phyloP scores from a whole-genome alignment of 202 grass and related monocot genomes.

The Bolboschoenoplectus hybrid region DNA sequence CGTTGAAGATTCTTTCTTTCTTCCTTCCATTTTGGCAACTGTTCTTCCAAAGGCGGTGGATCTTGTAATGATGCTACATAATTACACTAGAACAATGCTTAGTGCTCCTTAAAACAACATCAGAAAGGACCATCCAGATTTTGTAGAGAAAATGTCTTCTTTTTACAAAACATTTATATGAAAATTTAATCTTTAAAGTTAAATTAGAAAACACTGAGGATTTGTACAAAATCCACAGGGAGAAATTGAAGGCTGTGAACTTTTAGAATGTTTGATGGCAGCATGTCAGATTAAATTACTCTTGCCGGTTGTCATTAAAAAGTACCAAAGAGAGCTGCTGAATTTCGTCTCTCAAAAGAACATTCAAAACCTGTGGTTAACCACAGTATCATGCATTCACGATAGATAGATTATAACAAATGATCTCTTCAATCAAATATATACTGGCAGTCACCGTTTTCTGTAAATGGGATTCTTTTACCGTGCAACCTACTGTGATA shows the following conservation, averaged over 20 bases:
- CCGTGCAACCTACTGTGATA: not conserved
- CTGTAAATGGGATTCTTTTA: not conserved
- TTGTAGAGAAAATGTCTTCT: not conserved
- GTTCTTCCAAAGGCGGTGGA: slow-evolving; percentile 20
- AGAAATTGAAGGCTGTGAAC: not conserved
- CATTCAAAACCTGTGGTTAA: not conserved
- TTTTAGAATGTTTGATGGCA: not conserved
- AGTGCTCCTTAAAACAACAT: not conserved
- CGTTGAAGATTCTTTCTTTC: slow-evolving; percentile 27
- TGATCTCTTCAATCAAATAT: not conserved
- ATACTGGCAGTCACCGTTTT: not conserved
- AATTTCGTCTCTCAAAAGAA: not conserved
- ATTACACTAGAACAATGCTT: slow-evolving; percentile 16
- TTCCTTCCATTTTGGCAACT: slow-evolving; percentile 19
- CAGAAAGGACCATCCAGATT: not conserved
- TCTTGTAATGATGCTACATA: slow-evolving; percentile 20
- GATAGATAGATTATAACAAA: not conserved
- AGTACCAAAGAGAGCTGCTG: not conserved
- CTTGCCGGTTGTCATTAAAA: not conserved
- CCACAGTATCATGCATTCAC: not conserved
- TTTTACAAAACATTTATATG: not conserved
- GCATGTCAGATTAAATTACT: slow-evolving; percentile 2
- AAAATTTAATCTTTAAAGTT: not conserved
- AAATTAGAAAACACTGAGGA: not conserved
- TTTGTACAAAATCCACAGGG: not conserved